Evolutionary conservation across 257 asterid species (phyloP).

Genomic region (Linaria vulgaris): DNA sequence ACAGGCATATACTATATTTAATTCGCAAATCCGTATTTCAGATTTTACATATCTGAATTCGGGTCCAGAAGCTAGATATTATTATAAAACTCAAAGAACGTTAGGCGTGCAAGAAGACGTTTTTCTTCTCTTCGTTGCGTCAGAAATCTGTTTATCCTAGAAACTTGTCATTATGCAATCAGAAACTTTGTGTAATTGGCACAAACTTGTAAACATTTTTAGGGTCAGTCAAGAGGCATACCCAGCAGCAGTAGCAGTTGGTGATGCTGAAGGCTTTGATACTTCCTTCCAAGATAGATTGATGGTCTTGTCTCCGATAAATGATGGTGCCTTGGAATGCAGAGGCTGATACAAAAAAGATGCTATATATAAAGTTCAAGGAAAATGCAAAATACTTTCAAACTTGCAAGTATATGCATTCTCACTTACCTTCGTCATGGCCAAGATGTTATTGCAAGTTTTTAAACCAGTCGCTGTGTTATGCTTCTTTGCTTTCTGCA

Average conservation of each 20-base stretch:
- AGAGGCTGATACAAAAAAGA: slow-evolving; percentile 56
- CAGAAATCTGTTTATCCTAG: slow-evolving; percentile 1
- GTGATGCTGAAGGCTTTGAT: slow-evolving; percentile 47
- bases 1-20: too few relatives aligned
- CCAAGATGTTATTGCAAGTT: slow-evolving; percentile 86
- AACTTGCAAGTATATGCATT: background rate
- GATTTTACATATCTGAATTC: too few relatives aligned
- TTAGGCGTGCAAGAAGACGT: background rate
- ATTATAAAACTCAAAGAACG: background rate
- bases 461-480: slow-evolving; percentile 67
- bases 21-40: too few relatives aligned
- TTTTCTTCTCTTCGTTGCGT: background rate
- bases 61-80: too few relatives aligned
- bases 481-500: slow-evolving; percentile 77
- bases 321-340: slow-evolving; percentile 76
- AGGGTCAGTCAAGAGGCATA: slow-evolving; percentile 35
- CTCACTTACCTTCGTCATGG: slow-evolving; percentile 70
- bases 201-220: slow-evolving; percentile 1
- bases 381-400: slow-evolving; percentile 12
- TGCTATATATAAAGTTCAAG: slow-evolving; percentile 20
- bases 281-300: slow-evolving; percentile 86
- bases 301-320: slow-evolving; percentile 73
- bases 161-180: background rate
- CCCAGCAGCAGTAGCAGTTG: slow-evolving; percentile 52
- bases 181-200: background rate